Percentiles rank a stretch among this genome's conserved stretches.
Conservation (phyloP, 139 green algal species). For the Helicosporidium sp. region DNA sequence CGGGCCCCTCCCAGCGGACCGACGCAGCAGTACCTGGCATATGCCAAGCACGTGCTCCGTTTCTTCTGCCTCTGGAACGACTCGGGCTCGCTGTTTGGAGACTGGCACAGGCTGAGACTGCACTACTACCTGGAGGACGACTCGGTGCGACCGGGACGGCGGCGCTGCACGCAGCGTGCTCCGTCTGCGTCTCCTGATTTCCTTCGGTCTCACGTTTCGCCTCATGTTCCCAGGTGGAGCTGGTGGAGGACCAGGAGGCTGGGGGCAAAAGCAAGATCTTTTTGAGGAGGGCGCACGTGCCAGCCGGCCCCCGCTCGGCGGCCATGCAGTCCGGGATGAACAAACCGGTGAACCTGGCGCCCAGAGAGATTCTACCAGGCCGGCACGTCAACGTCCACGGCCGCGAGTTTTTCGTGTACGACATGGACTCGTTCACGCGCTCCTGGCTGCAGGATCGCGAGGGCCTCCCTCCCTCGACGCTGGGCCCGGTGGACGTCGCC, state of each 20-base stretch:
- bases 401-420: conserved; percentile 58
- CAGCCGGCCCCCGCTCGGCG: not conserved
- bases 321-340: not conserved
- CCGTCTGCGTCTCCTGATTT: too few relatives aligned
- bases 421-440: conserved; percentile 72
- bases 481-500: conserved; percentile 40
- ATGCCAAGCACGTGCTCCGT: conserved; percentile 25
- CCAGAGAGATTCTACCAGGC: too few relatives aligned
- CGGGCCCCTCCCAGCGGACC: conserved; percentile 30
- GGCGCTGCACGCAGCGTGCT: too few relatives aligned
- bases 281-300: not conserved
- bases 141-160: conserved; percentile 13
- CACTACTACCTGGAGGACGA: conserved; percentile 85
- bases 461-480: conserved; percentile 31
- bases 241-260: conserved; percentile 42
- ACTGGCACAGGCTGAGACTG: conserved; percentile 64
- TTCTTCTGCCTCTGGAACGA: conserved; percentile 82
- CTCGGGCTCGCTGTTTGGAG: conserved; percentile 41
- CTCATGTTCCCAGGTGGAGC: conserved; percentile 53
- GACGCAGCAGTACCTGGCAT: conserved; percentile 49
- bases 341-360: too few relatives aligned
- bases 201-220: too few relatives aligned
- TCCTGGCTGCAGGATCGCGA: conserved; percentile 38
- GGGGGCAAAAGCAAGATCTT: conserved; percentile 6
- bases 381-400: conserved; percentile 54